phyloP scores from a whole-genome alignment of 352 stramenopile species.

The Phytophthora gonapodyides region DNA sequence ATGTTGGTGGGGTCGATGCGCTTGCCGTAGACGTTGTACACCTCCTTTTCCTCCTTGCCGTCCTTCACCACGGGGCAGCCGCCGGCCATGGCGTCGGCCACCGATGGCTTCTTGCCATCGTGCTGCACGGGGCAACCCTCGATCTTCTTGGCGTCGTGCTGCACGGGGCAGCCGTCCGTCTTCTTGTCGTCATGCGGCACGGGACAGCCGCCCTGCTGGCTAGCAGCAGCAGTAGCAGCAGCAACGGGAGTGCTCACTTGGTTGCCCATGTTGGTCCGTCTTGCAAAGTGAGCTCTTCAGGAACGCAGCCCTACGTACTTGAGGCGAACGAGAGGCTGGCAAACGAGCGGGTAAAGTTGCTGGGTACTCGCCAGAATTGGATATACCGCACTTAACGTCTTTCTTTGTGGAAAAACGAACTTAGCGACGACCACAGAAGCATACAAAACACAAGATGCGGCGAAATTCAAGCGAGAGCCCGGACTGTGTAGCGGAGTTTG shows the following conservation, averaged over 20 bases:
- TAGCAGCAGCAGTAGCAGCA: conserved; percentile 8
- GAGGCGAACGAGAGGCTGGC: conserved; percentile 19
- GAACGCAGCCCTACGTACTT: not conserved
- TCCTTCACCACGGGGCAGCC: conserved; percentile 66
- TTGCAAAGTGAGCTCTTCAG: conserved; percentile 16
- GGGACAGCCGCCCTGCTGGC: conserved; percentile 42
- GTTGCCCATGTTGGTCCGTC: conserved; percentile 60
- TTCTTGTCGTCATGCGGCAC: conserved; percentile 54
- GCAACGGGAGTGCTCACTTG: conserved; percentile 52
- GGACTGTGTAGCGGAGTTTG: conserved; percentile 27
- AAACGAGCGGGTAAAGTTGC: conserved; percentile 1
- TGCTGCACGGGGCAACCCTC: conserved; percentile 68
- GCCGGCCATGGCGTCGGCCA: conserved; percentile 33
- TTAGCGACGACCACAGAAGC: not conserved
- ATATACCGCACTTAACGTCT: conserved; percentile 10
- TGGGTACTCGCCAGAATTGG: conserved; percentile 1
- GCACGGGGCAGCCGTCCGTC: conserved; percentile 53
- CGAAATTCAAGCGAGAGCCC: not conserved
- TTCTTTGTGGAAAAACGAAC: not conserved
- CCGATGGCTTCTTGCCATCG: conserved; percentile 37
- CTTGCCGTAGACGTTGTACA: conserved; percentile 99
- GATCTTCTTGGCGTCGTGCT: conserved; percentile 38
- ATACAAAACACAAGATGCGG: conserved; percentile 33
- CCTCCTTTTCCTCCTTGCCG: conserved; percentile 44
- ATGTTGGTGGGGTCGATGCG: conserved; percentile 98